Evolutionary conservation across 768 basidiomycete species (phyloP), one percentile per base, ranked within the genome.

Genomic region (Tylopilus intermedius): DNA sequence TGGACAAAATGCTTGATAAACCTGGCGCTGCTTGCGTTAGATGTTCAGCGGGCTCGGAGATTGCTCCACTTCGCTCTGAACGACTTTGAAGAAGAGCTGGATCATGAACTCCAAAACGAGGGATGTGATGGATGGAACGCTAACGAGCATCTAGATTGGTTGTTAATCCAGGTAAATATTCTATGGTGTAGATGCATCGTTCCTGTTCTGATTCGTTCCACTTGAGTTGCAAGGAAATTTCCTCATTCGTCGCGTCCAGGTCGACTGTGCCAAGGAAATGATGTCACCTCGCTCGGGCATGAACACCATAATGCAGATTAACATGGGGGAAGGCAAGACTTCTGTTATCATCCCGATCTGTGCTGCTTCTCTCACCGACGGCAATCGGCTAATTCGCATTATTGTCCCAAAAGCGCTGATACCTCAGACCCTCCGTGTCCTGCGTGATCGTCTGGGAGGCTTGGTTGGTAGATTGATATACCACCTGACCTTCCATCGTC

Each of bases 181-280:
- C 32, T 37, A 11, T 14, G 5, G n/a, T 15, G 35, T 4, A 6
- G 15, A n/a, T 4, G 35, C 14, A 3, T n/a, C 2, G 2, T 7
- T 5, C n/a, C 3, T n/a, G 4, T 37, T 37, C 35, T 37, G 35
- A 15, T 15, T 5, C 7, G 4, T 7, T 15, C 43, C 46, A n/a
- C n/a, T n/a, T n/a, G n/a, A 80, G 79, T 68, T 81, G 2, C 76
- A 80, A 52, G 62, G 70, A 5, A 67, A 79, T 45, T 69, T 82
- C 35, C 51, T 72, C 7, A 61, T 71, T 24, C 76, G 80, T 6
- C 66, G 69, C 0, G 57, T 79, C 10, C 80, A 82, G 53, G 61
- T 62, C 0, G 45, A 60, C 0, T 30, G 30, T 30, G 63, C 80
- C 9, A 47, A 58, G 3, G 72, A 79, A 45, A 81, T 82, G 80